These are phyloP conservation scores for Penicillium pulvis DNA, from an alignment of 495 filamentous ascomycete species.

Conservation along the genomic window DNA sequence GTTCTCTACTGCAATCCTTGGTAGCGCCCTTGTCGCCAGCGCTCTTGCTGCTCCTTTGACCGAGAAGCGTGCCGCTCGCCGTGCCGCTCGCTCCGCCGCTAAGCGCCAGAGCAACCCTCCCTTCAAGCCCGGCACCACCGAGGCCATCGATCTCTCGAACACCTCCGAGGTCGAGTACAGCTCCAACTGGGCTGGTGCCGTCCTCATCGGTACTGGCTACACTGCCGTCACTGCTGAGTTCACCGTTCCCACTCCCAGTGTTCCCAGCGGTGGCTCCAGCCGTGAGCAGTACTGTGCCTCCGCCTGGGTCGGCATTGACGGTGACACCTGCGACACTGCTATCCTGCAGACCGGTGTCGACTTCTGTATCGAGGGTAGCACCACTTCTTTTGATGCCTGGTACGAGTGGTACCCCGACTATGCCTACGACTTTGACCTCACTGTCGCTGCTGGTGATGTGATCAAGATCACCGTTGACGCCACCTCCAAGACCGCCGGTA, in stretches of 20 bases:
- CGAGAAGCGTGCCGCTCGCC: constrained; percentile 21
- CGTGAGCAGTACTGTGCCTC: constrained; percentile 51
- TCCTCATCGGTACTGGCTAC: constrained; percentile 48
- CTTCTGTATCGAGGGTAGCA: constrained; percentile 42
- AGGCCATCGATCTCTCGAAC: constrained; percentile 25
- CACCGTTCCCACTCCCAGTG: constrained; percentile 51
- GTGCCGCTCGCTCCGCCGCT: not conserved
- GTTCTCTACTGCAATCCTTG: constrained; percentile 23
- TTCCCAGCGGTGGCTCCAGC: constrained; percentile 40
- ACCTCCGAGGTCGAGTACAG: constrained; percentile 44
- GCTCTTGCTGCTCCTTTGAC: constrained; percentile 32
- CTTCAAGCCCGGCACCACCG: constrained; percentile 28
- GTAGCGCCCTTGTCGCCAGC: constrained; percentile 27
- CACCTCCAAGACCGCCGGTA: constrained; percentile 45
- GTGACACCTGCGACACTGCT: constrained; percentile 52
- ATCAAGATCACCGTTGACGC: constrained; percentile 54
- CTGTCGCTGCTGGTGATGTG: constrained; percentile 52
- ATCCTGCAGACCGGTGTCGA: constrained; percentile 61
- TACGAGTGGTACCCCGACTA: constrained; percentile 63
- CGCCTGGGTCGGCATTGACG: constrained; percentile 62
- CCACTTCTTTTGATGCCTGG: constrained; percentile 53
- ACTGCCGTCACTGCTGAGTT: constrained; percentile 50
- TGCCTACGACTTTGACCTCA: constrained; percentile 54
- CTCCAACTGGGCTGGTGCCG: constrained; percentile 58
- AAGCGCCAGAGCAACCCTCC: constrained; percentile 24